These are phyloP conservation scores for Malus fusca DNA, from an alignment of 306 rosid genomes.

Conservation along the genomic window DNA sequence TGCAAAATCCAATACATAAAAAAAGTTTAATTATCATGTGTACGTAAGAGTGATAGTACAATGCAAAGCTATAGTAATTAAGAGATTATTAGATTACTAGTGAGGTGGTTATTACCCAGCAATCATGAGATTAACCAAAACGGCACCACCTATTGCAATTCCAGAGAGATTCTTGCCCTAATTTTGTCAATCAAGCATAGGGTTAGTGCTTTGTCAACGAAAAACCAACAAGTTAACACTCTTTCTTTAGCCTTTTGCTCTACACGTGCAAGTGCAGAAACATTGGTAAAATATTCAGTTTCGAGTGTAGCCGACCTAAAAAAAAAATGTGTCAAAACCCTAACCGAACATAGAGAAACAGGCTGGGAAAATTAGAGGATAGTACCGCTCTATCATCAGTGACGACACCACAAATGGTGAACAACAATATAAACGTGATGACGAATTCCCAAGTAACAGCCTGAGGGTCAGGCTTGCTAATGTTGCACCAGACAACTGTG, in stretches of 20 bases:
- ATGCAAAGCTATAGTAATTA: not conserved
- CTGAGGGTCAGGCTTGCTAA: slow-evolving; percentile 26
- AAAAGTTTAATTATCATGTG: not conserved
- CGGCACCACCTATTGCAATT: slow-evolving; percentile 39
- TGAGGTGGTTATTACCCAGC: slow-evolving; percentile 27
- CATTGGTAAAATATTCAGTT: no score
- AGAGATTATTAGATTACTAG: not conserved
- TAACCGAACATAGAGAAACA: not conserved
- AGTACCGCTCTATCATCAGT: slow-evolving; percentile 45
- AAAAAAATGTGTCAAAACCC: not conserved
- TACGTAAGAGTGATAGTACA: not conserved
- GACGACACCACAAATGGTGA: slow-evolving; percentile 42
- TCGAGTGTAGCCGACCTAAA: not conserved
- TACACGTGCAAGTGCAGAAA: no score
- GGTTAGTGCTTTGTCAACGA: slow-evolving; percentile 3
- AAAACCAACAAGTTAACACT: no score
- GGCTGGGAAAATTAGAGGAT: not conserved
- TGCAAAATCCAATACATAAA: slow-evolving; percentile 11
- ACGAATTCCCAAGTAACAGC: slow-evolving; percentile 17
- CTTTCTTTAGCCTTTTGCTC: not conserved
- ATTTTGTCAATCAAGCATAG: slow-evolving; percentile 5
- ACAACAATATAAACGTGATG: slow-evolving; percentile 27
- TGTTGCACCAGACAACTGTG: slow-evolving; percentile 14
- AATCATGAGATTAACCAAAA: slow-evolving; percentile 28
- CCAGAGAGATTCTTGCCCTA: slow-evolving; percentile 38